Evolutionary conservation across 441 rosid genomes (phyloP).

Genomic region (Iberis amara): DNA sequence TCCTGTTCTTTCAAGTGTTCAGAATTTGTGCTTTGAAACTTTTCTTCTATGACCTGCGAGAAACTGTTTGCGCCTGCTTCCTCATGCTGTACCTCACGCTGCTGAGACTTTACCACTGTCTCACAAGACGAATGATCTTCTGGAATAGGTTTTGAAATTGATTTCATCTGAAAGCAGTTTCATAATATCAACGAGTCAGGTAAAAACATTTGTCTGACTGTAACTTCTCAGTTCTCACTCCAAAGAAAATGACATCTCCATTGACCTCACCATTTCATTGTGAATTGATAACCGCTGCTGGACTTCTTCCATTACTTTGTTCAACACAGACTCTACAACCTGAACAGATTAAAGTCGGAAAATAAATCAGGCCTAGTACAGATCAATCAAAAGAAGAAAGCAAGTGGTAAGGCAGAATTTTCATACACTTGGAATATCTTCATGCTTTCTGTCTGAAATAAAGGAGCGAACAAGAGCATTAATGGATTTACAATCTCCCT

Average conservation of each 20-base stretch:
- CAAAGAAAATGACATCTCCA: constrained; percentile 14
- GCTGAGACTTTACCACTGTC: constrained; percentile 31
- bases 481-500: constrained; percentile 54
- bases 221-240: neutral
- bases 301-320: constrained; percentile 57
- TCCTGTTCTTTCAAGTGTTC: constrained; percentile 19
- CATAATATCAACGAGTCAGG: constrained; percentile 17
- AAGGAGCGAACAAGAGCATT: constrained; percentile 52
- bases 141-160: constrained; percentile 36
- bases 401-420: too few species aligned
- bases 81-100: constrained; percentile 20
- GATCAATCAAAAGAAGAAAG: constrained; percentile 9
- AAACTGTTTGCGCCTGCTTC: constrained; percentile 29
- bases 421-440: constrained; percentile 77
- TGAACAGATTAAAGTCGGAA: constrained; percentile 26
- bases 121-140: constrained; percentile 20
- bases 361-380: constrained; percentile 3
- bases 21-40: constrained; percentile 18
- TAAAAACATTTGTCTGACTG: constrained; percentile 4
- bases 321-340: constrained; percentile 71
- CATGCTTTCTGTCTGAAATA: constrained; percentile 61
- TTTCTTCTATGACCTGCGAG: constrained; percentile 16
- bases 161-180: constrained; percentile 39
- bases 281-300: constrained; percentile 45
- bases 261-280: constrained; percentile 41